phyloP scores from a whole-genome alignment of 495 filamentous ascomycete genomes.

The Aspergillus incahuasiensis region DNA sequence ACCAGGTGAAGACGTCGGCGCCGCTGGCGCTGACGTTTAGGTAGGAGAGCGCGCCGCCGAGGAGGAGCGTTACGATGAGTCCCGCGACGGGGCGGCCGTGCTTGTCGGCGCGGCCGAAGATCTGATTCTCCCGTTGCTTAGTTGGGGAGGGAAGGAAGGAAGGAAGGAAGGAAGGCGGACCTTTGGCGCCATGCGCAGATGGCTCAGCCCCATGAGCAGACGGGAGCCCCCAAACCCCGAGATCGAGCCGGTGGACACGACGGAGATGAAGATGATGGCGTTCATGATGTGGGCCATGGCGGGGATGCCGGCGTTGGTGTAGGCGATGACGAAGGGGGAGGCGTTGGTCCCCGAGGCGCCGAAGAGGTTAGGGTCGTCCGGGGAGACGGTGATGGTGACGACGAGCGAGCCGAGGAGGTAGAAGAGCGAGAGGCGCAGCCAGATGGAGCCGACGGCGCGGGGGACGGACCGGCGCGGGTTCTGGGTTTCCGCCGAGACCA shows the following conservation, averaged over 20 bases:
- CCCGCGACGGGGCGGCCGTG: slow-evolving; percentile 46
- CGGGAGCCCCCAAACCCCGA: slow-evolving; percentile 57
- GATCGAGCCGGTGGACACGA: slow-evolving; percentile 50
- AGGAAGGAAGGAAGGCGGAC: slow-evolving; percentile 17
- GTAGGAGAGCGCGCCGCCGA: slow-evolving; percentile 42
- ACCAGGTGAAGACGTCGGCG: slow-evolving; percentile 54
- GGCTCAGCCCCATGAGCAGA: slow-evolving; percentile 51
- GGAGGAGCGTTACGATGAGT: slow-evolving; percentile 38
- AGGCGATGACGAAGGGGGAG: slow-evolving; percentile 56
- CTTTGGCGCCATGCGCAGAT: slow-evolving; percentile 49
- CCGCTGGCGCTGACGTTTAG: slow-evolving; percentile 47
- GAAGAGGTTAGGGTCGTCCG: slow-evolving; percentile 32
- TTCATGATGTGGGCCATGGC: slow-evolving; percentile 41
- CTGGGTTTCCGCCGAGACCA: slow-evolving; percentile 59
- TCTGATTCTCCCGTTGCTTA: slow-evolving; percentile 6
- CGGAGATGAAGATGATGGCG: slow-evolving; percentile 39
- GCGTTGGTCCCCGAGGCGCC: slow-evolving; percentile 42
- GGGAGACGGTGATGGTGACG: slow-evolving; percentile 54
- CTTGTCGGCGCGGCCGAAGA: slow-evolving; percentile 47
- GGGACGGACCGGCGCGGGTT: slow-evolving; percentile 60
- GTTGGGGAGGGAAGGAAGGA: not conserved
- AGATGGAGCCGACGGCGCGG: slow-evolving; percentile 59
- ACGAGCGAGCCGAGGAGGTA: slow-evolving; percentile 49
- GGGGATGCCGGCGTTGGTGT: slow-evolving; percentile 41
- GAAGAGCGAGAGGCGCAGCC: slow-evolving; percentile 62